These are phyloP conservation scores for Glonium stellatum DNA, from an alignment of 495 filamentous ascomycete genomes.

Conservation along the genomic window DNA sequence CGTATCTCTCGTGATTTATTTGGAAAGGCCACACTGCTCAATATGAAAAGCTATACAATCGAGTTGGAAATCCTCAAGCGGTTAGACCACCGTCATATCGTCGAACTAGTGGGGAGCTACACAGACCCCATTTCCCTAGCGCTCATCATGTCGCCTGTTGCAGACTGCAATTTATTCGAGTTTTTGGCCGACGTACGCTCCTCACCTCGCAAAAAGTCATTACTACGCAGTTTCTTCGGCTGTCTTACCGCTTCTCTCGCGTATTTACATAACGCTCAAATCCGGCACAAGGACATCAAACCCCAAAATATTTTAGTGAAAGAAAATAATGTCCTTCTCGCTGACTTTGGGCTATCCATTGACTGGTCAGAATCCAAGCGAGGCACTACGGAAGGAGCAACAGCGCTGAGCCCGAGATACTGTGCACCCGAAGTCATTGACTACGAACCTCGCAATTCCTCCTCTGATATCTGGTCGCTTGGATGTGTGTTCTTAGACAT, in stretches of 20 bases:
- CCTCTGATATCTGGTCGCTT: slow-evolving; percentile 1
- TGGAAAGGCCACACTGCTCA: background rate
- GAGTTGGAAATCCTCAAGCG: background rate
- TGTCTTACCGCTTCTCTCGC: slow-evolving; percentile 37
- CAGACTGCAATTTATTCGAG: slow-evolving; percentile 9
- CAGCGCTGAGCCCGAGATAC: background rate
- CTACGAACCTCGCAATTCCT: background rate
- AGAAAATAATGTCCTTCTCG: slow-evolving; percentile 33
- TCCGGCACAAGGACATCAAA: slow-evolving; percentile 45
- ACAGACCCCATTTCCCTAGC: slow-evolving; percentile 15
- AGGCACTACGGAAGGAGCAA: background rate
- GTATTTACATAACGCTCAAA: slow-evolving; percentile 37
- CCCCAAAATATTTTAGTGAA: slow-evolving; percentile 44
- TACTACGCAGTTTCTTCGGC: slow-evolving; percentile 19
- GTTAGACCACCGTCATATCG: slow-evolving; percentile 11
- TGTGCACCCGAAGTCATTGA: background rate
- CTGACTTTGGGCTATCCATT: slow-evolving; percentile 38
- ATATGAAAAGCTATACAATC: background rate
- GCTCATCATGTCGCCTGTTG: slow-evolving; percentile 20
- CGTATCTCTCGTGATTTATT: background rate
- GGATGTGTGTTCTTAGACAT: slow-evolving; percentile 1
- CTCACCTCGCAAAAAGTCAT: background rate
- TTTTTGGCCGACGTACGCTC: background rate
- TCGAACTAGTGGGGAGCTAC: slow-evolving; percentile 18
- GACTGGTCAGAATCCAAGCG: background rate